Evolutionary conservation across 352 stramenopile species (phyloP).

Genomic region (Phytophthora foliorum): DNA sequence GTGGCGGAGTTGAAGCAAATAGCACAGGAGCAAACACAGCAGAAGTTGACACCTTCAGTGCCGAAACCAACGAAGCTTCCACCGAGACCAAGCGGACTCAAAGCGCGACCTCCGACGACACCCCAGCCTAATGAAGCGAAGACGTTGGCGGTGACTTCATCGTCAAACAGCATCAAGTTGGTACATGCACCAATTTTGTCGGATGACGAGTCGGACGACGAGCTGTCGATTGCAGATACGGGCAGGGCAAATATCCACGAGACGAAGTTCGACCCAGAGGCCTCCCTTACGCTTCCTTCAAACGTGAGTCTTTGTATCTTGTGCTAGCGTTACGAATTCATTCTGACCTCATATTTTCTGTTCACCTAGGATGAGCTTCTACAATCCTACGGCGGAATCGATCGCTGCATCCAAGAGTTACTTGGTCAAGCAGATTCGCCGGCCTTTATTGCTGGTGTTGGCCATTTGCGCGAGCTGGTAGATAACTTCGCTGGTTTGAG

Average conservation of each 20-base stretch:
- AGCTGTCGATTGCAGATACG: not conserved
- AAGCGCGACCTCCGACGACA: constrained; percentile 8
- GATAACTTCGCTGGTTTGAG: constrained; percentile 38
- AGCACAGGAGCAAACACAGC: constrained; percentile 36
- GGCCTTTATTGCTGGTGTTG: constrained; percentile 13
- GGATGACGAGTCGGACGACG: constrained; percentile 23
- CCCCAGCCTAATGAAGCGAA: not conserved
- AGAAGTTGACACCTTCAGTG: constrained; percentile 20
- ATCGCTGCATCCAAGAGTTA: constrained; percentile 44
- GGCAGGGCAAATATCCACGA: constrained; percentile 7
- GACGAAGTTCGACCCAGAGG: constrained; percentile 47
- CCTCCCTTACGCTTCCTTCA: constrained; percentile 63
- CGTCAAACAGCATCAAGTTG: constrained; percentile 44
- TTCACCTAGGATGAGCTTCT: constrained; percentile 39
- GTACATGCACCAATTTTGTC: constrained; percentile 52
- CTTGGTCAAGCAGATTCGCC: not conserved
- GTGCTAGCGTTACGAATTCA: not conserved
- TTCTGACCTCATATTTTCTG: constrained; percentile 3
- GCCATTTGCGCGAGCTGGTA: constrained; percentile 24
- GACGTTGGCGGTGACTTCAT: not conserved
- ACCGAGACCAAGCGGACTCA: constrained; percentile 29
- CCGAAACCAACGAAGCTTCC: constrained; percentile 19
- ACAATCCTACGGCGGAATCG: constrained; percentile 29
- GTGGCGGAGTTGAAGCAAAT: constrained; percentile 52
- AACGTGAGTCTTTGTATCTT: constrained; percentile 24